A percentile compares a stretch with the other conserved stretches of the same genome.
phyloP scores from a whole-genome alignment of 768 basidiomycete species.

The Calocera viscosa region DNA sequence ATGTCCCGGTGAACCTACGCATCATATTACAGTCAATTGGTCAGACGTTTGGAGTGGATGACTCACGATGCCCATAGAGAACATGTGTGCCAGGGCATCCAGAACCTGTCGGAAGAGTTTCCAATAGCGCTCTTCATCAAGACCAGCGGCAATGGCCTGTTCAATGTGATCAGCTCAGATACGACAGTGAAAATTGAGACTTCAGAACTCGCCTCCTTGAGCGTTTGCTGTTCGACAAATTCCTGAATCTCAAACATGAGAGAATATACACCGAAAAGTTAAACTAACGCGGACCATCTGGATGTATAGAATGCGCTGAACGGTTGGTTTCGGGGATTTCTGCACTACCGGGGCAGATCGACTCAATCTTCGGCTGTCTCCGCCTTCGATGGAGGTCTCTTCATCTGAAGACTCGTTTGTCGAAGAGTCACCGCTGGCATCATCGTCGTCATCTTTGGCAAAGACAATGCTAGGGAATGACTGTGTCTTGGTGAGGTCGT shows the following conservation, averaged over 20 bases:
- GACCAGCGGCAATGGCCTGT: conserved; percentile 64
- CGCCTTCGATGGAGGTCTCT: conserved; percentile 11
- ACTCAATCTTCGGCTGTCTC: neutral
- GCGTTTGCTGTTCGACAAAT: conserved; percentile 80
- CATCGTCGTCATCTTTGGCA: conserved; percentile 27
- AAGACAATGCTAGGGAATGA: conserved; percentile 84
- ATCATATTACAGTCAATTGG: neutral
- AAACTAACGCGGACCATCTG: conserved; percentile 56
- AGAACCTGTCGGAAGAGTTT: conserved; percentile 77
- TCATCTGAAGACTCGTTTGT: conserved; percentile 17
- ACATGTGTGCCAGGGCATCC: conserved; percentile 84
- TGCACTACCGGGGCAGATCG: conserved; percentile 8
- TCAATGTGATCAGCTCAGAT: neutral
- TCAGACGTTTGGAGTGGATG: conserved; percentile 6
- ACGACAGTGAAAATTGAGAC: conserved; percentile 1
- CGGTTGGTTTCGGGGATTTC: neutral
- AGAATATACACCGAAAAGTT: neutral
- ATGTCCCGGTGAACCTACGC: conserved; percentile 46
- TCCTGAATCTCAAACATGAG: conserved; percentile 37
- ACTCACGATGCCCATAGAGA: conserved; percentile 69
- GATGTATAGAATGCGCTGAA: conserved; percentile 57
- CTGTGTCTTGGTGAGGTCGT: conserved; percentile 32
- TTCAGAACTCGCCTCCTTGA: conserved; percentile 51
- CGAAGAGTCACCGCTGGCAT: neutral
- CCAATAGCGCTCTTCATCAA: conserved; percentile 81